Evolutionary conservation across 2,329 filamentous ascomycete species (phyloP), one percentile per base, ranked within the genome.

Genomic region (Calonectria hongkongensis): DNA sequence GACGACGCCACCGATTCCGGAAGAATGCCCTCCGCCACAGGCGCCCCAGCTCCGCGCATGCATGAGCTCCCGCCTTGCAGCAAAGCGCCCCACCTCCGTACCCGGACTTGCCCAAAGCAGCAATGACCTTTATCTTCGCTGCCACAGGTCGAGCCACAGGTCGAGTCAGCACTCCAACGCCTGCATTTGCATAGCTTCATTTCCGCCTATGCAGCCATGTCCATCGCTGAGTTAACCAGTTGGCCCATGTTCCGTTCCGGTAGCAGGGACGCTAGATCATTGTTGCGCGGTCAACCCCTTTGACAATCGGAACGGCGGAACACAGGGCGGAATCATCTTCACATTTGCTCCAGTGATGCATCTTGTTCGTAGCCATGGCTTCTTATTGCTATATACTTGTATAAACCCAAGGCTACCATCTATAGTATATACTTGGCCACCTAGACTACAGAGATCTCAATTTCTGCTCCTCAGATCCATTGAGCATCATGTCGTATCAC

Each of bases 31-130:
- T 80, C 79, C 79, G 79, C 78, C 75, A 78, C 78, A 73, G 65
- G 71, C 74, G 71, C 54, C 66, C 71, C 69, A 70, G 66, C 66
- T 68, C 76, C 73, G 75, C 75, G 75, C 73, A 76, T 78, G 73
- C 76, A 72, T 54, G 72, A 63, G 66, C 72, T 77, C 71, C 77
- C 77, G 76, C 77, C 69, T 66, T 79, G 78, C 77, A 79, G 74
- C 73, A 66, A 41, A 45, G 64, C 70, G 33, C 62, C 45, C 72
- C 75, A 75, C 73, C 72, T 70, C 58, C 51, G 47, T 65, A 68
- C 68, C 74, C 80, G 80, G 80, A 81, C 75, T 79, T 81, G 74
- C 80, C 80, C 71, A 81, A 81, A 76, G 48, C 50, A 73, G 80
- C 36, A 81, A 72, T 74, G 39, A 66, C 70, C 71, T 68, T 63